Base-by-base conservation (phyloP, 495 filamentous ascomycete genomes). In the Tuber calosporum region DNA sequence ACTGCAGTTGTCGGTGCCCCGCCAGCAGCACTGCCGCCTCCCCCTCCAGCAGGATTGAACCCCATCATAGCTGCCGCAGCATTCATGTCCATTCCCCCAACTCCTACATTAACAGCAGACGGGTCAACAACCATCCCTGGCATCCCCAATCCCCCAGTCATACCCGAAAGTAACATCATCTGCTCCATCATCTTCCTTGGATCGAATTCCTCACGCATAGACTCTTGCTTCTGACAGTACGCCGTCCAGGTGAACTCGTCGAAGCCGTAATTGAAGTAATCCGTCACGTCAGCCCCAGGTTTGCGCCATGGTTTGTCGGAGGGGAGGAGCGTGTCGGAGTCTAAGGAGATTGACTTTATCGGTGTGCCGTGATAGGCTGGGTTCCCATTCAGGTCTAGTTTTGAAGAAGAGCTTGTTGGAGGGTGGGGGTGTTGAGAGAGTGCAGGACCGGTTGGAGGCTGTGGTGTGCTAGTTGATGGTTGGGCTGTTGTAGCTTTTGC, bases 221-320 rank as follows among this genome's bases (percentile, higher is more conserved):
- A 85, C 72, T 92, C 89, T 81, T 98, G 96, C 79, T 96, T 96
- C 74, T 93, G 83, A 40, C 94, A 94, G 83, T 98, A 99, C 73
- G 92, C 88, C 39, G 94, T 91, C 95, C 95, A 99, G 22, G 96
- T 97, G 82, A 98, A 99, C 83, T 99, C 95, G 84, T 99, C 95
- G 76, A 99, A 99, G 45, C 96, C 96, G 84, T 98, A 99, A 84
- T 99, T 99, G 87, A 99, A 99, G 83, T 95, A 99, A 82, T 99
- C 95, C 38, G 90, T 93, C 62, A 96, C 87, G 82, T 98, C 95
- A 66, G 94, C 91, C n/a, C 95, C 95, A 13, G 95, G 95, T 73
- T 93, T 90, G 39, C 95, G 89, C 95, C 95, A 99, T 42, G 94
- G 95, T 83, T 97, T 97, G 78, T 93, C 91, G 77, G 69, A 40